Evolutionary conservation across 371 early-diverging fungal species (phyloP), one percentile per base, ranked within the genome.

Genomic region (Nematocida sp.): DNA sequence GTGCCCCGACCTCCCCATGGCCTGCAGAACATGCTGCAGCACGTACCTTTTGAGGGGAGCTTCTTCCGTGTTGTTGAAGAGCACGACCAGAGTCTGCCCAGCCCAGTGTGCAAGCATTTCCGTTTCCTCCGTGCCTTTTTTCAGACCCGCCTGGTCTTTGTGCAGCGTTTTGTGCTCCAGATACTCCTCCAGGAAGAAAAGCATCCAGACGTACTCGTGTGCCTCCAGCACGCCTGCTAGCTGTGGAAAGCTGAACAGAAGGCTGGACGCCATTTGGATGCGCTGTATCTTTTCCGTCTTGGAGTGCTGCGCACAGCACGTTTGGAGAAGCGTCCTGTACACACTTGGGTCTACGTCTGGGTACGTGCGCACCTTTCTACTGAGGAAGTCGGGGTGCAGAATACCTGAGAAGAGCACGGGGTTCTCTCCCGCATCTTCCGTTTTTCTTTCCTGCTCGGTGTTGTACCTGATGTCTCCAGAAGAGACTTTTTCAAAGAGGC

Each of bases 41-140:
- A 64, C 8, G 34, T 55, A 46, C n/a, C 7, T 41, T 41, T 66
- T 66, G 1, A 66, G 19, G 13, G 36, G 32, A 2, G 34, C 11
- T 7, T 7, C n/a, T 8, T 32, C 45, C 0, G 66, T 23, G 46
- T 66, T 21, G 46, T 53, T 55, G 66, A 43, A 55, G 13, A 66
- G 19, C 7, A 31, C 53, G 17, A 43, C 41, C 11, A 66, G 27
- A 19, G 55, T 23, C 55, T 66, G 27, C 1, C 66, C 66, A 2
- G 55, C 38, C 66, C 66, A 66, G 66, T 66, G 34, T 13, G 66
- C 54, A 1, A 51, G 52, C 13, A 52, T 31, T 29, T 54, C 34
- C 13, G 52, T 43, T 45, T 53, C 65, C 38, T 66, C 53, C 15
- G 11, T 55, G 7, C 32, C 55, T 31, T 55, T 55, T 34, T 55